Percentiles rank a stretch among this genome's conserved stretches.
These are phyloP conservation scores for Schizopora paradoxa DNA, from an alignment of 1,284 basidiomycete species.

Conservation along the genomic window DNA sequence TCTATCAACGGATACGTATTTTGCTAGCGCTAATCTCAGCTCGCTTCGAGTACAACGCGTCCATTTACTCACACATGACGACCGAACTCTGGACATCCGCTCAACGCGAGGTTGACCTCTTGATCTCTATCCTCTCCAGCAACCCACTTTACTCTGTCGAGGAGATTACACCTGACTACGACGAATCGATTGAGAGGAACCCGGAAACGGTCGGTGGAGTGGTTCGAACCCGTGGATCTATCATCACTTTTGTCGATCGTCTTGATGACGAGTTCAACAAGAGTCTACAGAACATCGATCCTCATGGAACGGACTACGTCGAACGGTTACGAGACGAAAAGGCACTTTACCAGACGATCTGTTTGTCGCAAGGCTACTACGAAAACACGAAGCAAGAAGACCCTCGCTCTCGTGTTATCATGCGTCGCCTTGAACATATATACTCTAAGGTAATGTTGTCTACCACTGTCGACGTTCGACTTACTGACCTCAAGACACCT, in stretches of 20 bases:
- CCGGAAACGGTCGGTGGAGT: conserved; percentile 69
- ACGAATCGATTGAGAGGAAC: conserved; percentile 82
- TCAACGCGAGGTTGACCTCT: conserved; percentile 83
- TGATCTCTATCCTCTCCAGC: conserved; percentile 72
- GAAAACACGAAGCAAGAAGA: conserved; percentile 75
- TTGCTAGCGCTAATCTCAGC: conserved; percentile 91
- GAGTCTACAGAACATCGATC: conserved; percentile 97
- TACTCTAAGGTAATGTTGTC: conserved; percentile 82
- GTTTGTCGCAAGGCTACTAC: conserved; percentile 88
- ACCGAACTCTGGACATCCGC: conserved; percentile 88
- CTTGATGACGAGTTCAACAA: conserved; percentile 99
- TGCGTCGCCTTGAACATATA: conserved; percentile 95
- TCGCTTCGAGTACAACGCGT: conserved; percentile 95
- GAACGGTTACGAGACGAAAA: conserved; percentile 95
- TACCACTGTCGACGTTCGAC: conserved; percentile 11
- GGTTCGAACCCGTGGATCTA: conserved; percentile 82
- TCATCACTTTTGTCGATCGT: conserved; percentile 94
- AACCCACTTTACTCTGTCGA: conserved; percentile 82
- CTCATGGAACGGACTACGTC: conserved; percentile 97
- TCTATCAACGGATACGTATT: conserved; percentile 93
- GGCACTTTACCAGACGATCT: conserved; percentile 89
- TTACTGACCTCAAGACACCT: conserved; percentile 15
- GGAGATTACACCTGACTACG: conserved; percentile 87
- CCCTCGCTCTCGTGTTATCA: conserved; percentile 82
- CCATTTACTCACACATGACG: conserved; percentile 85